Base-by-base conservation (phyloP, 495 filamentous ascomycete species). In the Xylaria longipes region DNA sequence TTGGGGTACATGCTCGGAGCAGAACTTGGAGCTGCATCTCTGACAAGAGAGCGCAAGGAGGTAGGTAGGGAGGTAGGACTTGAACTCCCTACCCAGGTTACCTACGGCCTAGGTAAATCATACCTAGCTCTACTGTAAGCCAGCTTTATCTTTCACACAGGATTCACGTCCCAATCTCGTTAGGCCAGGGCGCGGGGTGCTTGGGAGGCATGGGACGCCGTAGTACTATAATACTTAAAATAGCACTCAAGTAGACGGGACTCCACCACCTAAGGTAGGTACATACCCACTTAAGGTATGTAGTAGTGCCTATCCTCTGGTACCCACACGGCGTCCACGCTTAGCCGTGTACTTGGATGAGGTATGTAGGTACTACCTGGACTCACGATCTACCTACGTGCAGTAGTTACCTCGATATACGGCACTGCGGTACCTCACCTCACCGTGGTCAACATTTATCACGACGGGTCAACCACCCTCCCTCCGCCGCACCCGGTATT, bases 131-230 rank as follows among this genome's bases (percentile, higher is more conserved):
- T 22, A 20, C 45, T 52, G 20, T 22, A 20, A 67, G 48, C 56
- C 64, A 52, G 64, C 64, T 67, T 67, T 35, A 9, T 60, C 39
- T 61, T 37, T 33, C 48, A 29, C 65, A 45, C 8, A 58, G 65
- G 31, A 58, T 68, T 68, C 35, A 56, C 27, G 43, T 54, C 37
- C 66, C 39, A 58, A 69, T 69, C 66, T 61, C 66, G 66, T 69
- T 60, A 69, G 54, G 52, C 27, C 37, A 63, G 60, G 60, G n/a
- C 60, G 35, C 37, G 60, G 66, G 66, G 56, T 37, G 37, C 37
- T 58, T 25, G 25, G 9, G 4, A 67, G 45, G 14, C n/a, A 54
- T 52, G 41, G 45, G 31, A 25, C 57, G 57, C 57, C 33, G 50
- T 43, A 50, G 31, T 15, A 33, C 20, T 41, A 35, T 68, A 62